phyloP scores from a whole-genome alignment of 2,329 filamentous ascomycete genomes.

The Lachnellula arida region DNA sequence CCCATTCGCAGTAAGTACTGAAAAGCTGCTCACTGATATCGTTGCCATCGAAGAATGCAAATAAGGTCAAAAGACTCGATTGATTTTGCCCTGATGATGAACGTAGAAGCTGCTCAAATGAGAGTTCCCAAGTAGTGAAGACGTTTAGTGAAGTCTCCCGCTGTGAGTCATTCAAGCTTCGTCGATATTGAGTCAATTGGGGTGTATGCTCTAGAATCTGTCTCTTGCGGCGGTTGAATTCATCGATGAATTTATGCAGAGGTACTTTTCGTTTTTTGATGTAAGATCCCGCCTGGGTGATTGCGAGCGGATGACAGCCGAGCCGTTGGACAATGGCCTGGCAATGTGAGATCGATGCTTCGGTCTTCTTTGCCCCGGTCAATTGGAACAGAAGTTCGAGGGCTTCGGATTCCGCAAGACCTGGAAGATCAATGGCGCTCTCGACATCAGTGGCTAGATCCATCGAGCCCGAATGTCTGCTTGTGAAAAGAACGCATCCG shows the following conservation, averaged over 20 bases:
- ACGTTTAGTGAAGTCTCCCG: constrained; percentile 18
- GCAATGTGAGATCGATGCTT: neutral
- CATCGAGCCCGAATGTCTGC: constrained; percentile 6
- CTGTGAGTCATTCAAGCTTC: constrained; percentile 1
- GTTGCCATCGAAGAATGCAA: constrained; percentile 22
- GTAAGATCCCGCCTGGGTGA: constrained; percentile 29
- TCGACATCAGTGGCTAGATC: neutral
- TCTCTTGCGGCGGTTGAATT: constrained; percentile 12
- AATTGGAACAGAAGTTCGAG: constrained; percentile 12
- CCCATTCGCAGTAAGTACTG: constrained; percentile 2
- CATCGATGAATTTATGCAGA: constrained; percentile 17
- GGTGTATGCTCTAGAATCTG: constrained; percentile 18
- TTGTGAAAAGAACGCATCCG: constrained; percentile 20
- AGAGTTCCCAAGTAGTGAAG: constrained; percentile 28
- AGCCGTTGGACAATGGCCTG: constrained; percentile 17
- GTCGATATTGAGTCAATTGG: constrained; percentile 16
- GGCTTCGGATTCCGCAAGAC: constrained; percentile 12
- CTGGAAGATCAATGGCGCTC: constrained; percentile 9
- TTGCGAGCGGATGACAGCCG: constrained; percentile 25
- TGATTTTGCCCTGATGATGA: neutral
- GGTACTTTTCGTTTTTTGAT: constrained; percentile 17
- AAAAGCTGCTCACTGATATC: constrained; percentile 26
- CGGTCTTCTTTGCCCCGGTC: neutral
- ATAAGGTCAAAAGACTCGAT: constrained; percentile 18
- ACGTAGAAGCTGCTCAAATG: constrained; percentile 15